These are phyloP conservation scores for Ceratopteris richardii DNA, from an alignment of 75 land plant species.

Conservation along the genomic window DNA sequence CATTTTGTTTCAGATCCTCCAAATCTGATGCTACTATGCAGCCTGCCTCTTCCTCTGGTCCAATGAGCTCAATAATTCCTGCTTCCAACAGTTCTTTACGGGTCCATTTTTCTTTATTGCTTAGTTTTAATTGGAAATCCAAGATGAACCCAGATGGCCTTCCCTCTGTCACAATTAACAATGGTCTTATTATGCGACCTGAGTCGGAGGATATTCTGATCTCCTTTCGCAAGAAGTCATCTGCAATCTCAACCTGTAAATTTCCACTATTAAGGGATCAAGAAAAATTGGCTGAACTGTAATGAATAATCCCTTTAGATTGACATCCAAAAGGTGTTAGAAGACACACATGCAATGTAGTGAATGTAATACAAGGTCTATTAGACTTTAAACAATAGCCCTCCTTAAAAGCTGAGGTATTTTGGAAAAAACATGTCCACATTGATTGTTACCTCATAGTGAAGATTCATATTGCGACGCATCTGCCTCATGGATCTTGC, in stretches of 20 bases:
- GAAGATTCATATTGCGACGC: constrained; percentile 40
- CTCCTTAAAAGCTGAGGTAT: too few species aligned
- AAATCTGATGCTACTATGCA: constrained; percentile 4
- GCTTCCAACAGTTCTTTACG: constrained; percentile 45
- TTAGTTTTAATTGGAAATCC: constrained; percentile 16
- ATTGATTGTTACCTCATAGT: constrained; percentile 34
- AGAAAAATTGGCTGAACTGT: too few species aligned
- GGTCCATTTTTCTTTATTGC: constrained; percentile 16
- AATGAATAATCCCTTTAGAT: too few species aligned
- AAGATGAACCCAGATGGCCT: constrained; percentile 7
- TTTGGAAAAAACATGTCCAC: too few species aligned
- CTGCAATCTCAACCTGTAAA: constrained; percentile 67
- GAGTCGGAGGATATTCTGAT: constrained; percentile 73
- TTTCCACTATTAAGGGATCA: background rate
- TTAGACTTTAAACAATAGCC: too few species aligned
- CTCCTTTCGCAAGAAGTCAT: constrained; percentile 43
- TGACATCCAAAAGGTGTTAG: too few species aligned
- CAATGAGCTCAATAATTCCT: constrained; percentile 66
- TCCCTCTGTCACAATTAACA: constrained; percentile 39
- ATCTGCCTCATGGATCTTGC: constrained; percentile 27
- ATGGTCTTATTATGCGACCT: constrained; percentile 81
- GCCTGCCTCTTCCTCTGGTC: constrained; percentile 80
- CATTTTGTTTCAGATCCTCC: background rate
- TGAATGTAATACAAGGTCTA: too few species aligned
- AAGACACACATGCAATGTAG: too few species aligned